These are phyloP conservation scores for Laburnicola sp. DNA, from an alignment of 2,329 filamentous ascomycete genomes.

Conservation along the genomic window DNA sequence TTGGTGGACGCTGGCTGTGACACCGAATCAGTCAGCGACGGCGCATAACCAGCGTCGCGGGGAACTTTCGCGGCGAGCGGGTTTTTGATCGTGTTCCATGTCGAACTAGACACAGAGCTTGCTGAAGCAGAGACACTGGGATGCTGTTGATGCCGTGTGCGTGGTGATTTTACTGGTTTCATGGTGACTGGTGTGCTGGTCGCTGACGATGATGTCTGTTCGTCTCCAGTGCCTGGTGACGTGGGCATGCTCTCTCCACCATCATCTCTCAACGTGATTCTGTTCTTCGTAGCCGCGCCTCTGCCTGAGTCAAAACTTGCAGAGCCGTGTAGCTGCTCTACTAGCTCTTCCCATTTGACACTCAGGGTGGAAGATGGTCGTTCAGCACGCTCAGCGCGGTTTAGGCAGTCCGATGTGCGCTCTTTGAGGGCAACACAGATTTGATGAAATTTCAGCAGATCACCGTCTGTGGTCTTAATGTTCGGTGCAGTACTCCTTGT, in stretches of 20 bases:
- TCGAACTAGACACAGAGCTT: slow-evolving; percentile 37
- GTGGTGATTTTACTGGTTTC: slow-evolving; percentile 28
- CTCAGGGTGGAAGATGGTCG: slow-evolving; percentile 53
- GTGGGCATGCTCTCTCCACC: slow-evolving; percentile 24
- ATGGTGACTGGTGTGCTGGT: slow-evolving; percentile 42
- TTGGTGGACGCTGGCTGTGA: slow-evolving; percentile 37
- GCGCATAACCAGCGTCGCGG: slow-evolving; percentile 24
- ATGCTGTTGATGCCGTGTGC: slow-evolving; percentile 36
- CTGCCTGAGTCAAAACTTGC: slow-evolving; percentile 36
- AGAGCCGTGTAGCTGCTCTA: slow-evolving; percentile 50
- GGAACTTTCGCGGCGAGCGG: slow-evolving; percentile 27
- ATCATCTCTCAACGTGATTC: slow-evolving; percentile 32
- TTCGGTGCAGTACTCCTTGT: slow-evolving; percentile 43
- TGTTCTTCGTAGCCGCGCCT: slow-evolving; percentile 38
- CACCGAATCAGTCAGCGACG: slow-evolving; percentile 30
- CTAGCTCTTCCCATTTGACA: slow-evolving; percentile 58
- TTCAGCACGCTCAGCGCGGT: slow-evolving; percentile 57
- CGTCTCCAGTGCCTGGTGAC: slow-evolving; percentile 31
- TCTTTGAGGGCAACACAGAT: slow-evolving; percentile 53
- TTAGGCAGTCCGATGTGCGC: slow-evolving; percentile 55
- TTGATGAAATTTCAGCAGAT: slow-evolving; percentile 54
- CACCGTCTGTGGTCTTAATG: slow-evolving; percentile 48
- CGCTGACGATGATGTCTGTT: slow-evolving; percentile 29
- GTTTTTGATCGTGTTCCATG: slow-evolving; percentile 31
- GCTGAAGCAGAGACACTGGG: slow-evolving; percentile 39